phyloP scores from a whole-genome alignment of 495 filamentous ascomycete genomes.

The Aspergillus sparsus region DNA sequence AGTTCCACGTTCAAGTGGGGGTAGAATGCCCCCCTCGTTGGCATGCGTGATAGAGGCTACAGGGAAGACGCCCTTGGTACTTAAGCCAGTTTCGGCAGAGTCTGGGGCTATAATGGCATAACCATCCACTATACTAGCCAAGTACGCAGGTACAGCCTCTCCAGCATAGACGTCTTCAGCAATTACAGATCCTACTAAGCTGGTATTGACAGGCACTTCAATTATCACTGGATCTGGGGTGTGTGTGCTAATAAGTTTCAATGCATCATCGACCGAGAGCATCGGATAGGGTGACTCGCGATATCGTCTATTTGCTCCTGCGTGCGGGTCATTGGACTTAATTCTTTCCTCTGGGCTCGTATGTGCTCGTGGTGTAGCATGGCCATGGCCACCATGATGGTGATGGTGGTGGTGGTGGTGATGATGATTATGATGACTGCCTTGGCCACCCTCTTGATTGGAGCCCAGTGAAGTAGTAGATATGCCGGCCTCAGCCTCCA shows the following conservation, averaged over 20 bases:
- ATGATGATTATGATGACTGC: constrained; percentile 27
- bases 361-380: constrained; percentile 68
- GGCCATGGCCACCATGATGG: constrained; percentile 63
- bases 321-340: constrained; percentile 77
- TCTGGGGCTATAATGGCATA: constrained; percentile 70
- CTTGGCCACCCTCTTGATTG: constrained; percentile 14
- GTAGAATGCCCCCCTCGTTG: constrained; percentile 58
- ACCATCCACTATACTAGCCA: constrained; percentile 95
- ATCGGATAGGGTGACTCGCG: constrained; percentile 90
- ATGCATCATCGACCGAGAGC: constrained; percentile 79
- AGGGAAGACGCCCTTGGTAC: constrained; percentile 75
- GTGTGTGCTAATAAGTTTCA: constrained; percentile 67
- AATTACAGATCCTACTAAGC: constrained; percentile 72
- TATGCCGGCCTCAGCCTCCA: constrained; percentile 82
- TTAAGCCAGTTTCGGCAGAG: constrained; percentile 51
- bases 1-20: constrained; percentile 66
- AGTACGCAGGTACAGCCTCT: constrained; percentile 87
- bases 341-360: constrained; percentile 62
- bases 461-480: constrained; percentile 16
- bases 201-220: constrained; percentile 58
- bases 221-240: constrained; percentile 60
- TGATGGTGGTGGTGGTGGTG: constrained; percentile 50
- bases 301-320: constrained; percentile 74
- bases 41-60: constrained; percentile 88
- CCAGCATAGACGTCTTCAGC: constrained; percentile 78